A percentile compares a stretch with the other conserved stretches of the same genome.
Evolutionary conservation across 1,139 yeast species (phyloP).

Genomic region (Maudiozyma humilis): DNA sequence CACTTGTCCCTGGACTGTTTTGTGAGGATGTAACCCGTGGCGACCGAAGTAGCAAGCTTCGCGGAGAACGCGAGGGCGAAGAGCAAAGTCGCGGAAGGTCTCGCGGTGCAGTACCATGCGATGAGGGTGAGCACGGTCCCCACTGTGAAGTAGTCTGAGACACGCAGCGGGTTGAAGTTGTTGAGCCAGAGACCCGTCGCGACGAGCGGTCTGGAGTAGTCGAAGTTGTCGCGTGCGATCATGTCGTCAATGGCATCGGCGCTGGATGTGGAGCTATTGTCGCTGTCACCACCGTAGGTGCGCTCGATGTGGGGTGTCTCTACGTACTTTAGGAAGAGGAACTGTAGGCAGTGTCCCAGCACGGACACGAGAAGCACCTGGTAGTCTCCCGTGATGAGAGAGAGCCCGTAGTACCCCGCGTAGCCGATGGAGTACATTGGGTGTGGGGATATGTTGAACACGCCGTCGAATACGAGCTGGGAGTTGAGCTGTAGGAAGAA

Average conservation of each 20-base stretch:
- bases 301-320: slow-evolving; percentile 87
- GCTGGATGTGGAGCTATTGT: slow-evolving; percentile 4
- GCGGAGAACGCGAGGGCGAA: slow-evolving; percentile 44
- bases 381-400: slow-evolving; percentile 69
- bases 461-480: slow-evolving; percentile 80
- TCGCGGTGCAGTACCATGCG: slow-evolving; percentile 41
- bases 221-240: slow-evolving; percentile 31
- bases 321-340: slow-evolving; percentile 65
- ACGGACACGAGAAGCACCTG: slow-evolving; percentile 64
- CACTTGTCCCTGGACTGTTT: slow-evolving; percentile 56
- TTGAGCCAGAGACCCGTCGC: slow-evolving; percentile 35
- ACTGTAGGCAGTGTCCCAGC: slow-evolving; percentile 72
- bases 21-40: slow-evolving; percentile 46
- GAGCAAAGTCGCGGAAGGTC: slow-evolving; percentile 31
- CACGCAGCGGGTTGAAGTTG: slow-evolving; percentile 59
- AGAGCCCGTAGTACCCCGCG: slow-evolving; percentile 80
- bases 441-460: slow-evolving; percentile 85
- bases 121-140: slow-evolving; percentile 40
- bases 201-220: slow-evolving; percentile 52
- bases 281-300: slow-evolving; percentile 43
- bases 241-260: slow-evolving; percentile 29
- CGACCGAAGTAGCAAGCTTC: slow-evolving; percentile 46
- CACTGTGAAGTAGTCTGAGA: slow-evolving; percentile 55
- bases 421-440: slow-evolving; percentile 92
- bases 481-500: slow-evolving; percentile 65